These are phyloP conservation scores for Pelargonium fulgidum DNA, from an alignment of 441 rosid genomes.

Conservation along the genomic window DNA sequence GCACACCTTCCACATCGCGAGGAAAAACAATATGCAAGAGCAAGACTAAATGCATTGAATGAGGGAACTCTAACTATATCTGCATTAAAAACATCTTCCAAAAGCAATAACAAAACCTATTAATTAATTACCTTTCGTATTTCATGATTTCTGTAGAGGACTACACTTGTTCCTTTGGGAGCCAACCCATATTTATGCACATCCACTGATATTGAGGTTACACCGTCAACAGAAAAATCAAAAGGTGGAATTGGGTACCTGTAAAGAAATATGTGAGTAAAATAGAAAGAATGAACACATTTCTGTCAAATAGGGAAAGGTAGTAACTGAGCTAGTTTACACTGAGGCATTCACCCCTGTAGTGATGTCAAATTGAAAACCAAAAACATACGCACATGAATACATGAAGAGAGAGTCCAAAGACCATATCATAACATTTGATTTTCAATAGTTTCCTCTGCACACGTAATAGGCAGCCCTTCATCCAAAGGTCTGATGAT, in stretches of 20 bases:
- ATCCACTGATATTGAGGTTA: constrained; percentile 84
- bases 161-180: constrained; percentile 91
- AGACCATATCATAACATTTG: neutral
- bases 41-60: neutral
- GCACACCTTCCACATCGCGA: neutral
- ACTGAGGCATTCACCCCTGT: too few species aligned
- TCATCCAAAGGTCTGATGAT: neutral
- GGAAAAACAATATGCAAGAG: neutral
- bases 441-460: neutral
- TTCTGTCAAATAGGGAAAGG: neutral
- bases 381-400: neutral
- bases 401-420: neutral
- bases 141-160: constrained; percentile 88
- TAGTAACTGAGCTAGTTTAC: neutral
- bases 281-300: neutral
- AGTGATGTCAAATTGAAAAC: neutral
- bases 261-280: constrained; percentile 14
- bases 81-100: constrained; percentile 12
- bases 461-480: neutral
- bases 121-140: constrained; percentile 63
- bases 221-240: constrained; percentile 85
- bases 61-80: neutral
- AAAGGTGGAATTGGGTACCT: constrained; percentile 80
- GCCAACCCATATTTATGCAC: constrained; percentile 97
- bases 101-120: neutral